These are phyloP conservation scores for Moniliella sp. DNA, from an alignment of 1,284 basidiomycete genomes.

Conservation along the genomic window DNA sequence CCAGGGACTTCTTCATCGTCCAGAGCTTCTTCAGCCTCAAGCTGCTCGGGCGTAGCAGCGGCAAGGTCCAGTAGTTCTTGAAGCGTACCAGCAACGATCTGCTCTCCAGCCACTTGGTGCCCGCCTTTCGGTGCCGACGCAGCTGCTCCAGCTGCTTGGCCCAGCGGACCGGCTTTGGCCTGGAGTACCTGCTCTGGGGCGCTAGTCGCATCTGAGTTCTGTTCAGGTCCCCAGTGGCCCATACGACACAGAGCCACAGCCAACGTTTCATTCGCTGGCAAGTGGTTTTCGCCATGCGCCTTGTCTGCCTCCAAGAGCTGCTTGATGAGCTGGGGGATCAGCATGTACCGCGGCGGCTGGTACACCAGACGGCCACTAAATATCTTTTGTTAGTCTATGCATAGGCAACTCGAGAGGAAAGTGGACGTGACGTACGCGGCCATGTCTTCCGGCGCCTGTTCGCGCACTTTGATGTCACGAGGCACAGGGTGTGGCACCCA, in stretches of 20 bases:
- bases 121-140: neutral
- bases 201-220: no score
- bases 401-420: no score
- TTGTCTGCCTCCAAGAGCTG: slow-evolving; percentile 45
- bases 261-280: slow-evolving; percentile 12
- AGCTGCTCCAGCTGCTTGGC: no score
- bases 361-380: slow-evolving; percentile 87
- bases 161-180: no score
- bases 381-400: no score
- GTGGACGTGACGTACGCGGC: slow-evolving; percentile 41
- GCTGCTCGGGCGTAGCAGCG: slow-evolving; percentile 11
- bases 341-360: slow-evolving; percentile 92
- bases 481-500: slow-evolving; percentile 80
- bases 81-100: slow-evolving; percentile 23
- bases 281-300: slow-evolving; percentile 12
- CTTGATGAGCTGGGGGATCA: slow-evolving; percentile 60
- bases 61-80: slow-evolving; percentile 23
- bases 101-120: slow-evolving; percentile 13
- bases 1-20: slow-evolving; percentile 20
- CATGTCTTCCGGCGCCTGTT: slow-evolving; percentile 80
- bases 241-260: slow-evolving; percentile 31
- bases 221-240: slow-evolving; percentile 13
- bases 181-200: no score
- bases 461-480: slow-evolving; percentile 97
- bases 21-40: slow-evolving; percentile 49